Percentiles rank a stretch among this genome's conserved stretches.
Evolutionary conservation across 176 grass and related monocot genomes (phyloP).

Genomic region (Juncus inflexus): DNA sequence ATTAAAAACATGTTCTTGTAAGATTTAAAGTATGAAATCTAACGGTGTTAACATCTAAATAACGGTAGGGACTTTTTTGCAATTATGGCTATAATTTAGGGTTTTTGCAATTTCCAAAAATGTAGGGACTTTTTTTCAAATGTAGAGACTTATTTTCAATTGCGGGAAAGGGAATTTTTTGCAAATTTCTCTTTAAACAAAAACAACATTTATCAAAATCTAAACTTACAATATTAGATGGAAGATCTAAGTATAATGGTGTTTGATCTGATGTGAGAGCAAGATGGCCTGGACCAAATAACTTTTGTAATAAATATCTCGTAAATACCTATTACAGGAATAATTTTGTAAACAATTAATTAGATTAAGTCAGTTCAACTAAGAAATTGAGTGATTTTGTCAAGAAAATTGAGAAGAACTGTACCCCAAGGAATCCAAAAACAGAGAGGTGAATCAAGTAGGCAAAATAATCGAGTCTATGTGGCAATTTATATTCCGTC

Average conservation of each 20-base stretch:
- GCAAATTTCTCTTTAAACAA: no score
- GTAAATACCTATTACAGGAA: constrained; percentile 68
- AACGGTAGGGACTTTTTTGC: no score
- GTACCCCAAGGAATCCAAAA: constrained; percentile 92
- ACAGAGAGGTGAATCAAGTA: constrained; percentile 73
- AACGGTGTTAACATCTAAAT: no score
- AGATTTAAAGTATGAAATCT: no score
- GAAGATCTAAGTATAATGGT: constrained; percentile 80
- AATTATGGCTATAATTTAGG: no score
- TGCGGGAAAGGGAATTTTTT: no score
- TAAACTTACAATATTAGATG: constrained; percentile 74
- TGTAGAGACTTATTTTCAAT: no score
- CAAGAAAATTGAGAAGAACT: neutral
- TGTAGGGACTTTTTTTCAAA: no score
- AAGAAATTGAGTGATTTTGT: neutral
- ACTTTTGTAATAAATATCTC: constrained; percentile 76
- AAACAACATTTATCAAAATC: neutral
- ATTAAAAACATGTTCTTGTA: no score
- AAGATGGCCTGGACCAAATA: constrained; percentile 64
- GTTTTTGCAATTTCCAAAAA: no score
- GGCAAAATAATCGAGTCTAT: constrained; percentile 56
- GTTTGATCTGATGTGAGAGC: constrained; percentile 65
- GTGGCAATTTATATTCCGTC: constrained; percentile 47
- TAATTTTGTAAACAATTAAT: constrained; percentile 5
- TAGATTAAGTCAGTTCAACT: no score